A percentile compares a stretch with the other conserved stretches of the same genome.
These are phyloP conservation scores for Ceratobasidium sp. DNA, from an alignment of 1,284 basidiomycete genomes.

Conservation along the genomic window DNA sequence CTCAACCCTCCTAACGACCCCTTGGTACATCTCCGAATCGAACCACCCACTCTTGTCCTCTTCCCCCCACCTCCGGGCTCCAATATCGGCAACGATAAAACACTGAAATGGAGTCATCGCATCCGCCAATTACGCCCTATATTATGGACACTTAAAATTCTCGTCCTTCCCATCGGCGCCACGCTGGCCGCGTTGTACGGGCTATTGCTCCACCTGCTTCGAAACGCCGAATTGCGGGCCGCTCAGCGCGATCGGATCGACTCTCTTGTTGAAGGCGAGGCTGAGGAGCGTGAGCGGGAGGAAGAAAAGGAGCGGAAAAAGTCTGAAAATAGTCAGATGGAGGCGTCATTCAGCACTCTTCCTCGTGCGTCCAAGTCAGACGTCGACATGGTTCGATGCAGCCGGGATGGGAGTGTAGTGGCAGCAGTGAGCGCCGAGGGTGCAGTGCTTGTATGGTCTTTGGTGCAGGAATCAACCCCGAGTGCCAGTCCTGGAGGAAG, in stretches of 20 bases:
- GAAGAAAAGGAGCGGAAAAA: slow-evolving; percentile 42
- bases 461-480: slow-evolving; percentile 7
- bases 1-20: slow-evolving; percentile 76
- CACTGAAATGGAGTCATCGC: slow-evolving; percentile 21
- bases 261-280: slow-evolving; percentile 51
- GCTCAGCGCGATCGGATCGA: slow-evolving; percentile 68
- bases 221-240: slow-evolving; percentile 89
- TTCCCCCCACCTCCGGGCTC: slow-evolving; percentile 55
- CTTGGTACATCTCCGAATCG: slow-evolving; percentile 79
- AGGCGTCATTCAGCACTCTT: slow-evolving; percentile 69
- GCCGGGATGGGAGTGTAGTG: slow-evolving; percentile 66
- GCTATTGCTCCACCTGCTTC: slow-evolving; percentile 86
- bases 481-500: slow-evolving; percentile 1
- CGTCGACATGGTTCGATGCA: slow-evolving; percentile 78
- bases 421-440: slow-evolving; percentile 79
- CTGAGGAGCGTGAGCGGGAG: slow-evolving; percentile 45
- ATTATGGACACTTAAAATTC: slow-evolving; percentile 78
- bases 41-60: slow-evolving; percentile 78
- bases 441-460: slow-evolving; percentile 72
- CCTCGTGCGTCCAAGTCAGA: slow-evolving; percentile 80
- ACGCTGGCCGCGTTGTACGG: slow-evolving; percentile 79
- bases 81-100: background rate
- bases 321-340: slow-evolving; percentile 53
- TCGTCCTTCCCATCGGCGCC: slow-evolving; percentile 81
- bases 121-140: slow-evolving; percentile 53